phyloP scores from a whole-genome alignment of 306 rosid genomes.

The Prunus mume region DNA sequence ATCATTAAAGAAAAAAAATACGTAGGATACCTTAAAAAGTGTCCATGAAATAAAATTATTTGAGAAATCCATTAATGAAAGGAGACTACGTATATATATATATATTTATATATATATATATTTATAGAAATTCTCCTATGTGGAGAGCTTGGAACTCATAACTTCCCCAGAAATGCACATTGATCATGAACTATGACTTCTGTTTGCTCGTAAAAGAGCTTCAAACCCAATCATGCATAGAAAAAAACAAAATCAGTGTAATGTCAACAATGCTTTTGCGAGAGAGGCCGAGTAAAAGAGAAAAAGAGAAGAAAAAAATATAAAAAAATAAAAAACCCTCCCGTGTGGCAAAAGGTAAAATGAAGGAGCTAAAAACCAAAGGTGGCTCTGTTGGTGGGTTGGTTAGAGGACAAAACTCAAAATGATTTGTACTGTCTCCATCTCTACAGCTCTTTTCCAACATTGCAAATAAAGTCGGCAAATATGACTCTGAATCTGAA shows the following conservation, averaged over 20 bases:
- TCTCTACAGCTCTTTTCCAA: slow-evolving; percentile 28
- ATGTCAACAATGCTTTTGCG: neutral
- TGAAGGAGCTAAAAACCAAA: neutral
- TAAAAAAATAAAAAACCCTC: no score
- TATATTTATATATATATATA: no score
- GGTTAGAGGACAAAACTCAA: slow-evolving; percentile 25
- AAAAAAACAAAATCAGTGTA: neutral
- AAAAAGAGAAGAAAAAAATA: no score
- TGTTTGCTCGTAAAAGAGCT: neutral
- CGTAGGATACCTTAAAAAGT: no score
- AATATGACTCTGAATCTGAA: slow-evolving; percentile 31
- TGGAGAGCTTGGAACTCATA: neutral
- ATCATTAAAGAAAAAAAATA: no score
- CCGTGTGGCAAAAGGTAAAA: neutral
- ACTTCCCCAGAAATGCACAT: neutral
- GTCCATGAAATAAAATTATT: no score
- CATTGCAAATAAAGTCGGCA: neutral
- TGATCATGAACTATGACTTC: neutral
- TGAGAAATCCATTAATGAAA: no score
- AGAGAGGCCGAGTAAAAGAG: neutral
- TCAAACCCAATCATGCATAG: neutral
- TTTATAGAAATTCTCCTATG: no score
- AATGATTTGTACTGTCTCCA: slow-evolving; percentile 41
- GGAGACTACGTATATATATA: no score
- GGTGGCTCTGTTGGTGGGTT: neutral